Conservation (phyloP, 129 eudicot species). For the Artemisia annua region DNA sequence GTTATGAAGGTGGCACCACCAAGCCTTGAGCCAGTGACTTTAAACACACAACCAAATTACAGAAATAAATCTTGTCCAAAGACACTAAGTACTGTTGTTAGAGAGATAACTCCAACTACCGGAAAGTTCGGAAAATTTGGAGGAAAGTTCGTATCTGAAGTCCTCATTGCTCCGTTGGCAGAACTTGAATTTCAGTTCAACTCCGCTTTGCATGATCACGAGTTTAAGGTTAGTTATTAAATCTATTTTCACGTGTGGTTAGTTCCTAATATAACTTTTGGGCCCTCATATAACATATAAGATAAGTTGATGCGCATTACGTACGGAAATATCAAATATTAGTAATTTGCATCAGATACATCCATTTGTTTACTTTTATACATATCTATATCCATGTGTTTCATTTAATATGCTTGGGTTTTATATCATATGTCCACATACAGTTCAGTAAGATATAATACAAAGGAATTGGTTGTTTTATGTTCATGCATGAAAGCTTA, state of each 20-base stretch:
- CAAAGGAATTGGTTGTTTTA: background rate
- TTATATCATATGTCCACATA: background rate
- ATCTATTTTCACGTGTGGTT: slow-evolving; percentile 4
- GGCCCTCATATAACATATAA: background rate
- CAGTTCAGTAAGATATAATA: background rate
- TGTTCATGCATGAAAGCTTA: background rate
- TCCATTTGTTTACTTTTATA: background rate
- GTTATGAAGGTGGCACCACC: slow-evolving; percentile 16
- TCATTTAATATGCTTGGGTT: background rate
- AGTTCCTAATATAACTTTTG: background rate
- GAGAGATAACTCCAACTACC: slow-evolving; percentile 1
- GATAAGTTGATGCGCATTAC: background rate
- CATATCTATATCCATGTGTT: background rate
- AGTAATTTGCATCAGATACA: background rate
- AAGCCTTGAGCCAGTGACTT: slow-evolving; percentile 18
- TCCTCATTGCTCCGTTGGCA: slow-evolving; percentile 42
- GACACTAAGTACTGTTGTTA: slow-evolving; percentile 20
- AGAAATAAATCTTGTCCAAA: slow-evolving; percentile 21
- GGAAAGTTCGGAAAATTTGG: slow-evolving; percentile 72
- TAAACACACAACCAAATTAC: slow-evolving; percentile 8
- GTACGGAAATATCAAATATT: background rate
- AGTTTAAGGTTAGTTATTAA: slow-evolving; percentile 58
- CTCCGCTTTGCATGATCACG: slow-evolving; percentile 34
- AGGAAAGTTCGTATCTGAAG: slow-evolving; percentile 65
- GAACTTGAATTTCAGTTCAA: slow-evolving; percentile 54